These are phyloP conservation scores for Acanthamoeba rhysodes DNA, from an alignment of 208 protist genomes.

Conservation along the genomic window DNA sequence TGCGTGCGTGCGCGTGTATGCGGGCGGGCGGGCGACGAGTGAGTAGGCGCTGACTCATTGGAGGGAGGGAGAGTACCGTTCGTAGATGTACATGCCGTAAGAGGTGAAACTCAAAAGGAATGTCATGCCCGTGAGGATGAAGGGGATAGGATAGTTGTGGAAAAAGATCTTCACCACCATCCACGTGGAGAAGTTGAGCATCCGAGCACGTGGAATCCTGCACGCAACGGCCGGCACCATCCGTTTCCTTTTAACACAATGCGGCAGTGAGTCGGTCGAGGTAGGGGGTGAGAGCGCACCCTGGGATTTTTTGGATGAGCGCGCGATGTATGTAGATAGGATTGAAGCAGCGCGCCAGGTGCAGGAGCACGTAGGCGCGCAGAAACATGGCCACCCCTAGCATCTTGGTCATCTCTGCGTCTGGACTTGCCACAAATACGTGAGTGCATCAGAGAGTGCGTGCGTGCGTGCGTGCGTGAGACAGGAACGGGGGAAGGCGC, in stretches of 20 bases:
- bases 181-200: constrained; percentile 18
- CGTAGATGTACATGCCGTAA: constrained; percentile 68
- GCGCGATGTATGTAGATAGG: background rate
- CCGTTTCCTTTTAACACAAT: no score
- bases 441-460: background rate
- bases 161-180: constrained; percentile 59
- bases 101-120: background rate
- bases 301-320: constrained; percentile 25
- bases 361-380: constrained; percentile 2
- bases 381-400: background rate
- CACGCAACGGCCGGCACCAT: no score
- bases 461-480: no score
- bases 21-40: no score
- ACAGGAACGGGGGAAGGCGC: background rate
- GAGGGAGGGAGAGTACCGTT: constrained; percentile 13
- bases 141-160: background rate
- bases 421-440: background rate
- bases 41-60: background rate
- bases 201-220: background rate
- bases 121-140: constrained; percentile 5
- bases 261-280: no score
- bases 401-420: background rate
- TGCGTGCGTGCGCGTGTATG: background rate
- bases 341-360: background rate
- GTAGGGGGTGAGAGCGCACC: no score